Percentiles rank a stretch among this genome's conserved stretches.
These are phyloP conservation scores for Grosmannia penicillata DNA, from an alignment of 2,329 filamentous ascomycete species.

Conservation along the genomic window DNA sequence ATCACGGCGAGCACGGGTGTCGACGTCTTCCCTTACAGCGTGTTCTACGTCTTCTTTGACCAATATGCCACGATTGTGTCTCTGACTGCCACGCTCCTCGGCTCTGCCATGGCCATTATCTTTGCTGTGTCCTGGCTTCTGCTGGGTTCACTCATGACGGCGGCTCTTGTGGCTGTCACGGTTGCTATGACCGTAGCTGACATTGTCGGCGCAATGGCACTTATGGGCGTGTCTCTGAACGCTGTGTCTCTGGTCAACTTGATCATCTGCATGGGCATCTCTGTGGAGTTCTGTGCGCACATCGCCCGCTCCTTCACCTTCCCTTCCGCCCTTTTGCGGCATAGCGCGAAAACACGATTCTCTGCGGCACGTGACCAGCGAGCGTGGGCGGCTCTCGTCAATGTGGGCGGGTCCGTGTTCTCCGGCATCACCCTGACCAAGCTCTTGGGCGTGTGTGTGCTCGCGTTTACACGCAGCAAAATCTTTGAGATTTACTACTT, in stretches of 20 bases:
- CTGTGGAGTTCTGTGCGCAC: conserved; percentile 94
- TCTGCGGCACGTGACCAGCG: conserved; percentile 62
- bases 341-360: conserved; percentile 64
- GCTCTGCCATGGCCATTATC: conserved; percentile 73
- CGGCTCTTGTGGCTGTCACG: conserved; percentile 66
- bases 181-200: conserved; percentile 90
- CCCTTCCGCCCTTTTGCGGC: conserved; percentile 68
- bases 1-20: conserved; percentile 58
- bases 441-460: conserved; percentile 75
- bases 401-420: conserved; percentile 88
- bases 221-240: conserved; percentile 80
- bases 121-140: conserved; percentile 66
- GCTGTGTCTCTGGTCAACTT: conserved; percentile 92
- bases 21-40: conserved; percentile 88
- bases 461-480: conserved; percentile 92
- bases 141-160: conserved; percentile 71
- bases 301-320: conserved; percentile 94
- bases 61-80: conserved; percentile 79
- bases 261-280: conserved; percentile 92
- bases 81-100: conserved; percentile 65
- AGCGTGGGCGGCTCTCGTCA: conserved; percentile 85
- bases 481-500: conserved; percentile 99
- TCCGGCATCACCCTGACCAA: conserved; percentile 95
- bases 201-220: conserved; percentile 88
- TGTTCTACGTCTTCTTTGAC: conserved; percentile 99